Evolutionary conservation across 139 green algal species (phyloP).

Genomic region (Closterium sp.): DNA sequence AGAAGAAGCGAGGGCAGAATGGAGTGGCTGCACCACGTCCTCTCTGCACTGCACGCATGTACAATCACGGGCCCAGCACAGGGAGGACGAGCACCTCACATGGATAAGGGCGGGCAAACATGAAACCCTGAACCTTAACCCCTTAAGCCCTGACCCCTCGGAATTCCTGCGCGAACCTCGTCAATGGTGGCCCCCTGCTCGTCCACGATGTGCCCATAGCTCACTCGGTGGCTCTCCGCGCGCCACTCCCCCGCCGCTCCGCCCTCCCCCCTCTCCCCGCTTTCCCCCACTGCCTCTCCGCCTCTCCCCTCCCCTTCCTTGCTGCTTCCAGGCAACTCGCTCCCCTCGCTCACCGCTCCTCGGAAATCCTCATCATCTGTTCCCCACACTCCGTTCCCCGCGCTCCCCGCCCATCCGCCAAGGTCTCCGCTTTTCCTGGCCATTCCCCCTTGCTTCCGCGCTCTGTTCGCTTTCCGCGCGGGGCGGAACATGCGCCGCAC

Average conservation of each 20-base stretch:
- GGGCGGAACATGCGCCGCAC: constrained; percentile 64
- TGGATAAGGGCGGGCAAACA: not conserved
- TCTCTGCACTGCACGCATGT: no score
- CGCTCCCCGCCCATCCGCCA: not conserved
- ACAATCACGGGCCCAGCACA: no score
- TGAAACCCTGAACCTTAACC: not conserved
- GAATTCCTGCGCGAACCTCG: not conserved
- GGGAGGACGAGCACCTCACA: no score
- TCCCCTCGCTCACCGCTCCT: not conserved
- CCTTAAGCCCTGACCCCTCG: no score
- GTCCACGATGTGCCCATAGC: constrained; percentile 77
- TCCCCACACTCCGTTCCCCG: not conserved
- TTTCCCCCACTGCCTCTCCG: not conserved
- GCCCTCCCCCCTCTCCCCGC: not conserved
- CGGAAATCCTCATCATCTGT: not conserved
- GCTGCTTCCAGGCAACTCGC: not conserved
- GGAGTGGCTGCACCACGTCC: not conserved
- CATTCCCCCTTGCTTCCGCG: constrained; percentile 67
- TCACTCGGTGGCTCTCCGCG: constrained; percentile 73
- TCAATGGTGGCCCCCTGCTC: constrained; percentile 14
- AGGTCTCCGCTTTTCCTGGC: constrained; percentile 53
- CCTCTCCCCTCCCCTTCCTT: not conserved
- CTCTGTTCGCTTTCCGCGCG: constrained; percentile 17
- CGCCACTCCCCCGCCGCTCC: constrained; percentile 29
- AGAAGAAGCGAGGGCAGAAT: not conserved